phyloP scores from a whole-genome alignment of 2,329 filamentous ascomycete species.

The Didymellaceae sp. region DNA sequence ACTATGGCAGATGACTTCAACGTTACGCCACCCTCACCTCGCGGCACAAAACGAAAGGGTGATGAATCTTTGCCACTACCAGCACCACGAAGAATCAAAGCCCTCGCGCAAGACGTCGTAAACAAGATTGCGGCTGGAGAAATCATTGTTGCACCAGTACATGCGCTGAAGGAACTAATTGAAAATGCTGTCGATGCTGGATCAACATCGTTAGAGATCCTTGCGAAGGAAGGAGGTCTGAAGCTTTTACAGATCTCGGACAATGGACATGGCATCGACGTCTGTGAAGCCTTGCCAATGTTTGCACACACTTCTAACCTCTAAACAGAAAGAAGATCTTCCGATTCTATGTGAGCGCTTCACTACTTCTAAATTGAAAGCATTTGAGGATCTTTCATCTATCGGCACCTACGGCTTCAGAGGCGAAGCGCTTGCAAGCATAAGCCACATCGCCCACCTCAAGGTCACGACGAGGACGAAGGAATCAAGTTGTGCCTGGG shows the following conservation, averaged over 20 bases:
- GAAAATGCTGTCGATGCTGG: slow-evolving; percentile 99
- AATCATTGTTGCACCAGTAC: slow-evolving; percentile 96
- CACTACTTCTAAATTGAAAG: slow-evolving; percentile 93
- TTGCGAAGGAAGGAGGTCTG: slow-evolving; percentile 93
- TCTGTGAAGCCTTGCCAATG: slow-evolving; percentile 52
- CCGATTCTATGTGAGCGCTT: slow-evolving; percentile 93
- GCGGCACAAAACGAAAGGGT: slow-evolving; percentile 46
- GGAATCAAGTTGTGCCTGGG: slow-evolving; percentile 86
- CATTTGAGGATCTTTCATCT: slow-evolving; percentile 87
- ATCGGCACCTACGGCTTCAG: slow-evolving; percentile 98
- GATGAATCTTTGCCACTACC: slow-evolving; percentile 43
- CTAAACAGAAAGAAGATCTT: slow-evolving; percentile 79
- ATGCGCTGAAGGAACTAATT: slow-evolving; percentile 94
- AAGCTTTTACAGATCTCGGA: slow-evolving; percentile 97
- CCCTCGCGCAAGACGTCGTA: slow-evolving; percentile 88
- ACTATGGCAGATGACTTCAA: slow-evolving; percentile 44
- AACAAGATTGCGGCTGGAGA: slow-evolving; percentile 99
- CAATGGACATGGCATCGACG: slow-evolving; percentile 94
- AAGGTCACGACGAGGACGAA: slow-evolving; percentile 93
- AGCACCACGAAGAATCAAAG: slow-evolving; percentile 65
- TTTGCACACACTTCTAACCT: slow-evolving; percentile 18
- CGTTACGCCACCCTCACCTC: slow-evolving; percentile 32
- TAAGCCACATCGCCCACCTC: slow-evolving; percentile 96
- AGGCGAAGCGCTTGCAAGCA: slow-evolving; percentile 93
- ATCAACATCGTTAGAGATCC: slow-evolving; percentile 84